Conservation (phyloP, 495 filamentous ascomycete species). For the Penicillium chermesinum region DNA sequence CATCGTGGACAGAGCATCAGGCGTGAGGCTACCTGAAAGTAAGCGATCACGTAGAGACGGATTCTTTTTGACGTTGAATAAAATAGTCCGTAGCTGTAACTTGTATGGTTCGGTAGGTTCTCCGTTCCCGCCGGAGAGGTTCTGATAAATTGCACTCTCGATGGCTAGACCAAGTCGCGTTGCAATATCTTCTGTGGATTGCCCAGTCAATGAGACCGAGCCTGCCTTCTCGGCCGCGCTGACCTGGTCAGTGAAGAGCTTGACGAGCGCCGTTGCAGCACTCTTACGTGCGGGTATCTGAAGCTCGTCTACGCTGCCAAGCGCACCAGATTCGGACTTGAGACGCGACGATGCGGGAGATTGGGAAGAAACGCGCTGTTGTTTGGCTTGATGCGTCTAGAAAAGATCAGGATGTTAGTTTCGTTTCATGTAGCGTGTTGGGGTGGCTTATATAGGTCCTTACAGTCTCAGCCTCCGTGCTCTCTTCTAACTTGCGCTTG, state of each 20-base stretch:
- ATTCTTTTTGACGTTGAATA: conserved; percentile 84
- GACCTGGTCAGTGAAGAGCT: conserved; percentile 50
- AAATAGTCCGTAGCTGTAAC: conserved; percentile 57
- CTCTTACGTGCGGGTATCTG: conserved; percentile 44
- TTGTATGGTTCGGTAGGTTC: conserved; percentile 51
- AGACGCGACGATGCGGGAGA: conserved; percentile 12
- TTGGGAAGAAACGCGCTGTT: conserved; percentile 33
- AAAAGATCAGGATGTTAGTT: conserved; percentile 10
- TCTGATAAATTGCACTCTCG: conserved; percentile 64
- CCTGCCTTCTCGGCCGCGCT: conserved; percentile 46
- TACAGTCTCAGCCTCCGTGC: conserved; percentile 33
- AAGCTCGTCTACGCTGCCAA: conserved; percentile 36
- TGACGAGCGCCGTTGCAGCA: conserved; percentile 47
- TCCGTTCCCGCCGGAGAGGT: conserved; percentile 45
- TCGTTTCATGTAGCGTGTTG: too few relatives aligned
- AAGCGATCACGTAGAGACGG: conserved; percentile 69
- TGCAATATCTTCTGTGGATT: conserved; percentile 48
- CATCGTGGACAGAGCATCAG: conserved; percentile 76
- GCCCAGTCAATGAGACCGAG: conserved; percentile 48
- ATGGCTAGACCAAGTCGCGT: conserved; percentile 61
- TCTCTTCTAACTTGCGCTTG: conserved; percentile 44
- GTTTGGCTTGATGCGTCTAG: conserved; percentile 39
- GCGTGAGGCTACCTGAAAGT: conserved; percentile 61
- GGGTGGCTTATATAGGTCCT: too few relatives aligned
- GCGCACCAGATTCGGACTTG: conserved; percentile 30